phyloP scores from a whole-genome alignment of 768 basidiomycete genomes.

The Kwoniella europaea region DNA sequence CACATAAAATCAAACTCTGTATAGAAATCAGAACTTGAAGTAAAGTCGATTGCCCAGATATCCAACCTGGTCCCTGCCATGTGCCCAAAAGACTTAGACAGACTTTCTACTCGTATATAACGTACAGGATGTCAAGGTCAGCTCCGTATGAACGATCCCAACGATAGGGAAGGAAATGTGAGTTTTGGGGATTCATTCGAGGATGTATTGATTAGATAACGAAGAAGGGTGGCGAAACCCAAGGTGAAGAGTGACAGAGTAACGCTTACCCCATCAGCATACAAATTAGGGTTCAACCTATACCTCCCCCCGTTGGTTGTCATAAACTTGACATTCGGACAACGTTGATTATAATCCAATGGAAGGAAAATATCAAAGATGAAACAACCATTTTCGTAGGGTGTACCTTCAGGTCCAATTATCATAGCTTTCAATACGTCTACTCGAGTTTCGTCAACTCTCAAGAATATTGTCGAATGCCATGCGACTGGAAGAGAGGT shows the following conservation, averaged over 20 bases:
- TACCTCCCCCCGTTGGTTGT: slow-evolving; percentile 56
- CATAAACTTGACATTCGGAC: slow-evolving; percentile 76
- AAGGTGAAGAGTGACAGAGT: no score
- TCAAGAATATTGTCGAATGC: slow-evolving; percentile 89
- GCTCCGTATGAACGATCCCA: background rate
- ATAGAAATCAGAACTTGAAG: slow-evolving; percentile 92
- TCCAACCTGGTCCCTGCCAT: slow-evolving; percentile 93
- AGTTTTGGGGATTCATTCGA: no score
- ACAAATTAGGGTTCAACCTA: slow-evolving; percentile 92
- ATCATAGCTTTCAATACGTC: slow-evolving; percentile 55
- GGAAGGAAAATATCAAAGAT: slow-evolving; percentile 91
- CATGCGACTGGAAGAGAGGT: slow-evolving; percentile 93
- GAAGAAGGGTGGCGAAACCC: no score
- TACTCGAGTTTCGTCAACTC: slow-evolving; percentile 73
- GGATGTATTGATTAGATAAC: no score
- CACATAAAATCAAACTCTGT: slow-evolving; percentile 94
- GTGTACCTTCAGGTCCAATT: slow-evolving; percentile 90
- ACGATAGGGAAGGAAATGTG: background rate
- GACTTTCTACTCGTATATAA: slow-evolving; percentile 65
- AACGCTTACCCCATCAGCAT: slow-evolving; percentile 65
- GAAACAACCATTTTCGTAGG: slow-evolving; percentile 86
- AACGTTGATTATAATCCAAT: slow-evolving; percentile 78
- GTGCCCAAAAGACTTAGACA: slow-evolving; percentile 89
- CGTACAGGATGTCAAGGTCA: background rate
- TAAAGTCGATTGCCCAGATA: slow-evolving; percentile 84